Base-by-base conservation (phyloP, 768 basidiomycete species). In the Rhizopogon sp. region DNA sequence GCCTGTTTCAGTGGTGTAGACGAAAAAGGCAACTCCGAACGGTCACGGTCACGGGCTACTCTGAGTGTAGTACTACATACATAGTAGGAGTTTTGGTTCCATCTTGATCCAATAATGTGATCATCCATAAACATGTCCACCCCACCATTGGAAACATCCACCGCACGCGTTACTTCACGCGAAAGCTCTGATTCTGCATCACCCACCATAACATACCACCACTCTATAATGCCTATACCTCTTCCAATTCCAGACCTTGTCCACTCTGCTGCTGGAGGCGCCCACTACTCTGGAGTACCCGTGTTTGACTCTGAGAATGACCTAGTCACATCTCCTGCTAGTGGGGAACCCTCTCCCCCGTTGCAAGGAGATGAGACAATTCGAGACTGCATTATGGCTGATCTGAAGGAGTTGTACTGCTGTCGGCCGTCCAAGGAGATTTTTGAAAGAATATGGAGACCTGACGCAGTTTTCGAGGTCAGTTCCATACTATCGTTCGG, bases 211-310 rank as follows among this genome's bases (percentile, higher is more conserved):
- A 81, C 72, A 8, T 77, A 76, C 63, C 81, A 83, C 58, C 69
- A 73, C 3, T 70, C 70, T 11, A 64, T 75, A 20, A 52, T 82
- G 6, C 73, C 75, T 11, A 63, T 64, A 52, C 65, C 72, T 16
- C 59, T 84, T 1, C 82, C 80, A 1, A 78, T 80, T 0, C 71
- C 79, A 17, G 74, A 78, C 2, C 67, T 85, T 8, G 72, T 84
- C 37, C 76, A 79, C 58, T 83, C 82, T 0, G 79, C 83, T 3
- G 81, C 81, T 1, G 78, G 82, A 41, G 84, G 76, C 14, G 82
- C 84, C 0, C 84, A 86, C 60, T 87, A 85, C 60, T 79, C 81
- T 5, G 83, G 84, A 5, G 72, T 70, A 20, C 71, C 69, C 51
- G 67, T 80, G 6, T 53, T 60, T 16, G 33, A 60, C 1, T 50